Base-by-base conservation (phyloP, 2,329 filamentous ascomycete species). In the Fusarium sp. region DNA sequence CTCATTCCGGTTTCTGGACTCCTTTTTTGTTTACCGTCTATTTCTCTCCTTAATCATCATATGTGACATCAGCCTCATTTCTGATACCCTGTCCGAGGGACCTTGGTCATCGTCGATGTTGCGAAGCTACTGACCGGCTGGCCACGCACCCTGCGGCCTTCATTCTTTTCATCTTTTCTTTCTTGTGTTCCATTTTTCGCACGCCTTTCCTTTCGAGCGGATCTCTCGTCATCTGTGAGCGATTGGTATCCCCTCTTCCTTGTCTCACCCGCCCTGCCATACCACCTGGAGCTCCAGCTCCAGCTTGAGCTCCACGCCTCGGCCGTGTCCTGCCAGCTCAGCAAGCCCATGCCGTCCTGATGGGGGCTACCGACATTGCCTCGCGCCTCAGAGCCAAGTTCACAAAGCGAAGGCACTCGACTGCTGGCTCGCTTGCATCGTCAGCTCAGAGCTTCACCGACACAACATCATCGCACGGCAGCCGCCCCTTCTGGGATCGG, bases 311-410 rank as follows among this genome's bases (percentile, higher is more conserved):
- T 73, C 63, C 62, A 62, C 61, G 57, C 58, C 63, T 54, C 60
- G 35, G 63, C 62, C 54, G 69, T 63, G 66, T 63, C 63, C 67
- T 62, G 67, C 65, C 66, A 62, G 69, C 63, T 50, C 29, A 65
- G 66, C 63, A 65, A 66, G 59, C 56, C 57, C 68, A 77, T 76
- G 74, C 73, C 63, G 62, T 71, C 59, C 65, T 71, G 64, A 87
- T 87, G 86, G 85, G 84, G 68, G 74, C 76, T 63, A 75, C 78
- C 40, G 85, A 87, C 72, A 78, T 88, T 66, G 84, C 81, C 76
- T 83, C 86, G 71, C 86, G 85, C 72, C 82, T 88, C 77, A 84
- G 84, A 79, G 85, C 85, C 76, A 86, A 83, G 71, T 84, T 88
- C 69, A 80, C 84, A 64, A 80, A 85, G 50, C 76, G 80, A 69